Evolutionary conservation across 225 moss, liverwort and hornwort genomes (phyloP).

Genomic region (Straminergon stramineum): DNA sequence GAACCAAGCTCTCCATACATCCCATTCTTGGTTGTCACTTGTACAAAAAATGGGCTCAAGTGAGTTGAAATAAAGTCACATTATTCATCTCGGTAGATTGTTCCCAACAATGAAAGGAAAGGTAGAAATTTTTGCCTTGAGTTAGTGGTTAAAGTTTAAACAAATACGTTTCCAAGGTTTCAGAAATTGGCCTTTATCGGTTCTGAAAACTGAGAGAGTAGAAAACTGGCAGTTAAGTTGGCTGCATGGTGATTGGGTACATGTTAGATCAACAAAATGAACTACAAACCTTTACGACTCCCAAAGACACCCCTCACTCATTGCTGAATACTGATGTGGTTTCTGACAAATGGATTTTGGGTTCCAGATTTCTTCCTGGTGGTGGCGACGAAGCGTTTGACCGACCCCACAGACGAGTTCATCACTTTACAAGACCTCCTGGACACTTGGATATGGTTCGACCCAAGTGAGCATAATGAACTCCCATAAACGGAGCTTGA

Average conservation of each 20-base stretch:
- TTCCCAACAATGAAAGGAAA: not conserved
- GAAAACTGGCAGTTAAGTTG: not conserved
- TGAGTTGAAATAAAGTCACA: not conserved
- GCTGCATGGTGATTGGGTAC: not conserved
- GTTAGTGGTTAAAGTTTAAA: not conserved
- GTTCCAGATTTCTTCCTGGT: constrained; percentile 56
- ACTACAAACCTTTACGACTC: not conserved
- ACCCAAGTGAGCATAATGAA: constrained; percentile 38
- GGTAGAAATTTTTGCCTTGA: not conserved
- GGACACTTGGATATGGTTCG: constrained; percentile 69
- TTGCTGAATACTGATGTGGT: not conserved
- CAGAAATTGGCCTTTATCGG: not conserved
- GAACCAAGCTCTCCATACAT: not conserved
- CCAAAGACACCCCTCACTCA: not conserved
- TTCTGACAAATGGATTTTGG: not conserved
- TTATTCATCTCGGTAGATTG: not conserved
- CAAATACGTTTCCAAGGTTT: not conserved
- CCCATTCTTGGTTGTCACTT: not conserved
- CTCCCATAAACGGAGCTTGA: not conserved
- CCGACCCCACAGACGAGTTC: constrained; percentile 40
- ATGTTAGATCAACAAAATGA: not conserved
- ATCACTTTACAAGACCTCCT: constrained; percentile 60
- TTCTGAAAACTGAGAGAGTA: too few relatives aligned
- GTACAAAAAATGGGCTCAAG: not conserved
- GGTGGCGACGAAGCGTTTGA: constrained; percentile 47